These are phyloP conservation scores for Cerrena zonata DNA, from an alignment of 1,284 basidiomycete genomes.

Conservation along the genomic window DNA sequence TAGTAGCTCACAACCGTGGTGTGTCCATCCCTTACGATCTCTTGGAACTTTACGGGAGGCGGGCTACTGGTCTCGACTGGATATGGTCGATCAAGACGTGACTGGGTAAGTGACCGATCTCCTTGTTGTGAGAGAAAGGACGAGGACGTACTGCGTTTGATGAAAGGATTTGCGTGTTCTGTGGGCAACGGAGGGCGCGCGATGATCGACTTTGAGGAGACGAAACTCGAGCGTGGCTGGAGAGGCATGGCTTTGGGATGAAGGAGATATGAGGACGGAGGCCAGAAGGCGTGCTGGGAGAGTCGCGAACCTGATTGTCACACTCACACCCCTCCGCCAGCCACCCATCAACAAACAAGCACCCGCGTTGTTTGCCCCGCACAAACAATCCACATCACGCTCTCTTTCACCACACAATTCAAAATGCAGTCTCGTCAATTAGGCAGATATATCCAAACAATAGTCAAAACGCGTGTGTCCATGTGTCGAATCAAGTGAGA, in stretches of 20 bases:
- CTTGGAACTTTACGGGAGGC: constrained; percentile 61
- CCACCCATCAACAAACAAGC: background rate
- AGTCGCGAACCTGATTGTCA: background rate
- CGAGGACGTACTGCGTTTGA: constrained; percentile 32
- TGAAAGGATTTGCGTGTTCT: constrained; percentile 34
- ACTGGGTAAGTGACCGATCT: constrained; percentile 11
- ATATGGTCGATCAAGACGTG: background rate
- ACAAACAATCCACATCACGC: background rate
- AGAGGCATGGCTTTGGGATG: background rate
- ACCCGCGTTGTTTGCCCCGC: background rate
- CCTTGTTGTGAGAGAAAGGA: constrained; percentile 17
- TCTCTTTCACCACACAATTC: too few relatives aligned
- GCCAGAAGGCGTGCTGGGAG: background rate
- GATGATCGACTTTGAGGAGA: constrained; percentile 13
- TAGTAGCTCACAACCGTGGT: constrained; percentile 52
- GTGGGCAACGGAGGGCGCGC: constrained; percentile 36
- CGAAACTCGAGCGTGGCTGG: background rate
- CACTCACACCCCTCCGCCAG: too few relatives aligned
- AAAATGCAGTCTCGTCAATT: too few relatives aligned
- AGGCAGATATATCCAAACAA: too few relatives aligned
- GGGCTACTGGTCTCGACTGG: constrained; percentile 29
- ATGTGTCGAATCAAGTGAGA: too few relatives aligned
- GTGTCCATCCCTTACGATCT: constrained; percentile 60
- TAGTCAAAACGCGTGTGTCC: too few relatives aligned
- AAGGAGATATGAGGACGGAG: background rate